phyloP scores from a whole-genome alignment of 495 filamentous ascomycete genomes.

The Recurvomyces mirabilis region DNA sequence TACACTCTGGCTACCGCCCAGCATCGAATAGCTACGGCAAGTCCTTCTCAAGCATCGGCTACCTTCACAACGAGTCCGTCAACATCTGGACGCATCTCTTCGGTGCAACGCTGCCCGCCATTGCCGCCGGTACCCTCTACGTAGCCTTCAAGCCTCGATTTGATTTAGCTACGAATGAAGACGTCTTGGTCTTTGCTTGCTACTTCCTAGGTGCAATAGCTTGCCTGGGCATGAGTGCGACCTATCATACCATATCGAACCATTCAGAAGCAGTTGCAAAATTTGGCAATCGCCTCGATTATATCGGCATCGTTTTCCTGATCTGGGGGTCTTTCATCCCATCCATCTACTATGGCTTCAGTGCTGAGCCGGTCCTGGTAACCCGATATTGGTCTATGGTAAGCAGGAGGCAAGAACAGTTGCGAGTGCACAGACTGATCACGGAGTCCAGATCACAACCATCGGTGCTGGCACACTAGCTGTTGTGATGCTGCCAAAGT shows the following conservation, averaged over 20 bases:
- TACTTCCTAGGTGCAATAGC: constrained; percentile 67
- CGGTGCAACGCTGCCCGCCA: constrained; percentile 42
- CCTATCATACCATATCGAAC: constrained; percentile 61
- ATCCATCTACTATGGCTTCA: constrained; percentile 78
- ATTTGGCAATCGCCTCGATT: constrained; percentile 70
- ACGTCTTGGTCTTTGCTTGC: constrained; percentile 60
- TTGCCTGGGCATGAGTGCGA: constrained; percentile 78
- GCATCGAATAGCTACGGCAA: constrained; percentile 51
- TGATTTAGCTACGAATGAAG: constrained; percentile 47
- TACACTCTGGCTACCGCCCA: constrained; percentile 60
- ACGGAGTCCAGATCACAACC: constrained; percentile 61
- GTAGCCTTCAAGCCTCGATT: constrained; percentile 52
- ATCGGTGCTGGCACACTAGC: constrained; percentile 62
- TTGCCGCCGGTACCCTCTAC: constrained; percentile 36
- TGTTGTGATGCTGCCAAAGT: constrained; percentile 65
- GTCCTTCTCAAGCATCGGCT: constrained; percentile 54
- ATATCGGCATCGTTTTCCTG: constrained; percentile 81
- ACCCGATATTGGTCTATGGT: constrained; percentile 66
- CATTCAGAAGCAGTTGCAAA: constrained; percentile 47
- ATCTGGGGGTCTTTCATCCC: constrained; percentile 85
- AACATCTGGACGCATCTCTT: constrained; percentile 88
- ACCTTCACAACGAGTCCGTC: constrained; percentile 89
- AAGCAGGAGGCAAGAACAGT: too few relatives aligned
- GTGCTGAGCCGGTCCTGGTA: constrained; percentile 50
- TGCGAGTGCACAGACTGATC: too few relatives aligned